Base-by-base conservation (phyloP, 495 filamentous ascomycete genomes). In the Aspergillus biplanus region DNA sequence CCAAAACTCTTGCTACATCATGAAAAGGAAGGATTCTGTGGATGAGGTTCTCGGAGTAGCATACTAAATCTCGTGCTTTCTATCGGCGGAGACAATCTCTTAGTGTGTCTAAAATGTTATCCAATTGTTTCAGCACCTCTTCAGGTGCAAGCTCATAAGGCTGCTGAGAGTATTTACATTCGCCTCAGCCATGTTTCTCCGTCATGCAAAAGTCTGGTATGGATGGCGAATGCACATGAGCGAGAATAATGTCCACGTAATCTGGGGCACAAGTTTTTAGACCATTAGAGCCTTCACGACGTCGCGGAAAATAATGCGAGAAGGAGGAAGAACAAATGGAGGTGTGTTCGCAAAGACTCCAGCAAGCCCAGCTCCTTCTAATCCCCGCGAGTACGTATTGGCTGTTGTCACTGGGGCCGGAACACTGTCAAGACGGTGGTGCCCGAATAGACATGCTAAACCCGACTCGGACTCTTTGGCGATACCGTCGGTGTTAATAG, bases 281-380 rank as follows among this genome's bases (percentile, higher is more conserved):
- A 16, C 37, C 6, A 65, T 50, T 7, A 81, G 58, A 33, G 73
- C 72, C 56, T 76, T 71, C 21, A 82, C 86, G 16, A 97, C 89
- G 59, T 87, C 85, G 65, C 88, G 84, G 71, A 96, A 96, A 68
- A 96, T 78, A 56, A 92, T 87, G 56, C 85, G 84, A 47, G 95
- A 86, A 44, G 91, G 86, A 33, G 91, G 91, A 75, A 95, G 81
- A 9, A 89, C 88, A 74, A 88, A 91, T 7, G 90, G 83, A 31
- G 90, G 88, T 2, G 84, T 87, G 35, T 83, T 82, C 59, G 92
- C 87, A 71, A 96, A 95, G 8, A 96, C 82, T 62, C 85, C 81
- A 12, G 89, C 83, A 53, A 97, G 75, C 62, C 85, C 85, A 67
- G 91, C 87, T 46, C 81, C 80, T 33, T 87, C 77, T 27, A 90